Evolutionary conservation across 495 filamentous ascomycete genomes (phyloP).

Genomic region (Aspergillus nanangensis): DNA sequence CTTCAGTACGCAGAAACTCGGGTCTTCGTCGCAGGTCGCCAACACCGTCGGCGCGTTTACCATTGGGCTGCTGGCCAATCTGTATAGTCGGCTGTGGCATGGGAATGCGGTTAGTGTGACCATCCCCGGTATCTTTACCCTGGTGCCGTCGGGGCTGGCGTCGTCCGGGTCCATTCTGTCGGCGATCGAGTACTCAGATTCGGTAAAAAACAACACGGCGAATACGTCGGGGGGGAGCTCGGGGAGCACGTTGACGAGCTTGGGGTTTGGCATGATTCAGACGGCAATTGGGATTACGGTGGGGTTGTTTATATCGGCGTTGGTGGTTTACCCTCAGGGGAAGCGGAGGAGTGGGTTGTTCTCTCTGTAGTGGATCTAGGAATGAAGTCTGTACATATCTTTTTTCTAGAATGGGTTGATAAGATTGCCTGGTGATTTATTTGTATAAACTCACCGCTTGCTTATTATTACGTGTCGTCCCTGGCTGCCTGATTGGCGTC

Average conservation of each 20-base stretch:
- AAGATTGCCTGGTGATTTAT: too few species aligned
- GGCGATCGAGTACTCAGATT: conserved; percentile 69
- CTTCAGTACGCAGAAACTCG: conserved; percentile 62
- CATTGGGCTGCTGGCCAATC: conserved; percentile 77
- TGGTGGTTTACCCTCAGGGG: conserved; percentile 77
- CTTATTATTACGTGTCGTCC: too few species aligned
- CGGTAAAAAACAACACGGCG: conserved; percentile 51
- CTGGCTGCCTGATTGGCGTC: too few species aligned
- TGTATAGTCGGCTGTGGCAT: conserved; percentile 74
- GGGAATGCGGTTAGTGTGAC: conserved; percentile 81
- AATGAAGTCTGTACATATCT: too few species aligned
- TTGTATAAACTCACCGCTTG: too few species aligned
- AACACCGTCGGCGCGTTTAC: conserved; percentile 79
- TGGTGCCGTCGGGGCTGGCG: conserved; percentile 82
- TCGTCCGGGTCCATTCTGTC: conserved; percentile 74
- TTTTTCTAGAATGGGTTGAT: too few species aligned
- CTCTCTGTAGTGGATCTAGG: conserved; percentile 66
- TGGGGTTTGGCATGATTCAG: conserved; percentile 74
- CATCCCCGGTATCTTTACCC: conserved; percentile 89
- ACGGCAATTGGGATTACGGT: conserved; percentile 87
- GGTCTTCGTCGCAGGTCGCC: conserved; percentile 67
- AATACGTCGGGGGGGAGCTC: conserved; percentile 5
- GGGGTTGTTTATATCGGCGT: conserved; percentile 72
- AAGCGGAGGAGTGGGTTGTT: conserved; percentile 83
- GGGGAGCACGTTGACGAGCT: conserved; percentile 15